These are phyloP conservation scores for Rhizopus sp. DNA, from an alignment of 371 early-diverging fungal genomes.

Conservation along the genomic window DNA sequence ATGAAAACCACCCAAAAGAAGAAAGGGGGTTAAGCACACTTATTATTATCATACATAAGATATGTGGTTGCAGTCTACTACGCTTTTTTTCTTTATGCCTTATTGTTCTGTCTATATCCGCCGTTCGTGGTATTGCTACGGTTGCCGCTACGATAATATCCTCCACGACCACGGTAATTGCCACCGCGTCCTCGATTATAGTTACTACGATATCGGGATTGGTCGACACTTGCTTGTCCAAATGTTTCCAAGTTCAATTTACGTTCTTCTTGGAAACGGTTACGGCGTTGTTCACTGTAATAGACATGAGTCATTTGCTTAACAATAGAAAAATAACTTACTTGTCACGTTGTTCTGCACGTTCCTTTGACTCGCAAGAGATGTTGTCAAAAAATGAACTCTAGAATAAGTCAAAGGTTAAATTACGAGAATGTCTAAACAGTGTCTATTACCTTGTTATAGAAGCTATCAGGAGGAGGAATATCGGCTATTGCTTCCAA, in stretches of 20 bases:
- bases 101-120: slow-evolving; percentile 13
- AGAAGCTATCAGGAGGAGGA: slow-evolving; percentile 60
- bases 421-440: not conserved
- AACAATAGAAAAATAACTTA: slow-evolving; percentile 15
- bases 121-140: slow-evolving; percentile 22
- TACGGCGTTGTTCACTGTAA: slow-evolving; percentile 64
- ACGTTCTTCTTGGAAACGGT: slow-evolving; percentile 83
- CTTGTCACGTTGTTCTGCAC: slow-evolving; percentile 51
- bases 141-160: slow-evolving; percentile 44
- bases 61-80: too few relatives aligned
- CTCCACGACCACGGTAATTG: slow-evolving; percentile 54
- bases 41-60: too few relatives aligned
- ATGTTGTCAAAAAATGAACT: slow-evolving; percentile 95
- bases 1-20: slow-evolving; percentile 7
- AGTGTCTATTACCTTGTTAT: slow-evolving; percentile 36
- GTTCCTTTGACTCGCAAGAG: slow-evolving; percentile 94
- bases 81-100: not conserved
- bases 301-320: not conserved
- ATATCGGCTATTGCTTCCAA: slow-evolving; percentile 53
- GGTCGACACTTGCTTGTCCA: slow-evolving; percentile 80
- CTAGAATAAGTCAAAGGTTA: slow-evolving; percentile 18
- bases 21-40: not conserved
- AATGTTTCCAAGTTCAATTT: slow-evolving; percentile 93
- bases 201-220: slow-evolving; percentile 64
- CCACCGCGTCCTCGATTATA: slow-evolving; percentile 53